Evolutionary conservation across 148 eudicot genomes (phyloP), one percentile per base, ranked within the genome.

Genomic region (Agrostemma githago): DNA sequence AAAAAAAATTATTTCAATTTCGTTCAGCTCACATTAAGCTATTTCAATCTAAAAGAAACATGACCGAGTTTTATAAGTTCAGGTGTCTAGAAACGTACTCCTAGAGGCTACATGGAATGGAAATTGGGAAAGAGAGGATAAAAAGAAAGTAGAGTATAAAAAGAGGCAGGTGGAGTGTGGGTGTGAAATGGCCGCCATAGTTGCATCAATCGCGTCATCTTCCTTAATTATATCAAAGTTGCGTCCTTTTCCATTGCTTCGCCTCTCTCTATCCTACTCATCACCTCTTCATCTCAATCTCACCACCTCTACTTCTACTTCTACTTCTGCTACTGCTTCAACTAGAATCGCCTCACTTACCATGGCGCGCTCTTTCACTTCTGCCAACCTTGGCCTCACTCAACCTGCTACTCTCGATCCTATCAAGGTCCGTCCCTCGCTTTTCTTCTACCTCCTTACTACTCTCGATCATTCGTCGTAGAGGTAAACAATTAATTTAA

Each of bases 321-420:
- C 78, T 58, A 44, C 63, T 70, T 19, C 65, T 73, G 3, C 57
- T 15, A 66, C 74, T 56, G 34, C 34, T 26, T 26, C 34, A 26
- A 26, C 34, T 26, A 26, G 34, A 26, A 26, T 26, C 72, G 71
- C 20, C 20, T 76, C 17, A 63, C 76, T 84, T 51, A 51, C 15
- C 51, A 91, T 91, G 97, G 96, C 98, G 70, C 84, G 82, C 77
- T 68, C 91, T 66, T 72, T 82, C 77, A 71, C 83, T 71, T 65
- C 76, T 11, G 81, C 82, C 72, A 85, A 88, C 76, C 92, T 94
- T 44, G 97, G 98, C 40, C 96, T 94, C 84, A 91, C 98, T 82
- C 78, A 70, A 10, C 86, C 97, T 75, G 81, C 84, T 66, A 77
- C 72, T 53, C 70, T 85, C 53, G 88, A 89, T n/a, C 80, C 85